These are phyloP conservation scores for Heritiera littoralis DNA, from an alignment of 345 rosid species.

Conservation along the genomic window DNA sequence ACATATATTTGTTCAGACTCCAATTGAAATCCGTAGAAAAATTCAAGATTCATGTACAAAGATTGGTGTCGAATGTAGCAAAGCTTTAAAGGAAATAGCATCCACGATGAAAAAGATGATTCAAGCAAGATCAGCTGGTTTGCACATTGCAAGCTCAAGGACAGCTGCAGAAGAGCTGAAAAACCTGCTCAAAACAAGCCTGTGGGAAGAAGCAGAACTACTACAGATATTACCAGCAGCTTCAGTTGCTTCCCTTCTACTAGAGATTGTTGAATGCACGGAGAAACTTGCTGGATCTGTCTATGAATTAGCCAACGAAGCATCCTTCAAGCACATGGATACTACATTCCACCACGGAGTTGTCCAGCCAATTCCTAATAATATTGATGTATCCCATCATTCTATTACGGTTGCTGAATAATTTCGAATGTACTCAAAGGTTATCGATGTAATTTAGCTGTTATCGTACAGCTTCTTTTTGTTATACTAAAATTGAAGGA, in stretches of 20 bases:
- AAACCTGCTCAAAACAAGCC: constrained; percentile 19
- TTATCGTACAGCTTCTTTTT: too few relatives aligned
- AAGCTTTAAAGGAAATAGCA: constrained; percentile 42
- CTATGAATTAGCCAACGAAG: constrained; percentile 33
- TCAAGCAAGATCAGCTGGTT: constrained; percentile 1
- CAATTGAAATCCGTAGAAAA: constrained; percentile 21
- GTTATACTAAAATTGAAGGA: too few relatives aligned
- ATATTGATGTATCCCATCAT: neutral
- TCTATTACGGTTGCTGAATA: neutral
- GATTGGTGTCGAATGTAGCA: constrained; percentile 35
- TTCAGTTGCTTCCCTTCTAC: constrained; percentile 34
- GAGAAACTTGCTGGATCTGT: constrained; percentile 36
- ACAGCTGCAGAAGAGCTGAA: constrained; percentile 24
- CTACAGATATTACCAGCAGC: constrained; percentile 22
- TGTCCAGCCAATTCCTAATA: neutral
- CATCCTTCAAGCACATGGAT: constrained; percentile 26
- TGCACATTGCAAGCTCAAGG: constrained; percentile 33
- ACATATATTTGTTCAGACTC: constrained; percentile 17
- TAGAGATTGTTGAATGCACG: constrained; percentile 35
- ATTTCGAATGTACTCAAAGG: neutral
- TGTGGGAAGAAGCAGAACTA: constrained; percentile 24
- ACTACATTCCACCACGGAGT: neutral
- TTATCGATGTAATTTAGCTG: too few relatives aligned
- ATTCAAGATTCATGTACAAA: constrained; percentile 33
- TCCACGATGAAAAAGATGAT: constrained; percentile 29